Evolutionary conservation across 108 stramenopile genomes (phyloP), one percentile per base, ranked within the genome.

Genomic region (Craspedostauros australis): DNA sequence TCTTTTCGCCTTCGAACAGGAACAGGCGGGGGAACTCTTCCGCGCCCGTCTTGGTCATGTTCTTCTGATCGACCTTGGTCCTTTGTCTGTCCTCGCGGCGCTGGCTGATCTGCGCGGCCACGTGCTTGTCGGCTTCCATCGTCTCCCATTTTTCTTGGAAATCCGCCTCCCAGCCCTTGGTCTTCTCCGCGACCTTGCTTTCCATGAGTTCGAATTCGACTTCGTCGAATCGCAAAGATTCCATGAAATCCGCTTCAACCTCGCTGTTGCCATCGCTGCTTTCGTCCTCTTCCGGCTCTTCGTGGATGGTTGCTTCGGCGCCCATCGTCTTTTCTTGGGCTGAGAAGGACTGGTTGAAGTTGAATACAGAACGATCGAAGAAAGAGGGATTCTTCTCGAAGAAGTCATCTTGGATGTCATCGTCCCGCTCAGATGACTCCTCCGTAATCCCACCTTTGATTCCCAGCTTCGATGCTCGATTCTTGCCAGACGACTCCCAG

Each of bases 1-100:
- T 64, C 3, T 38, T 46, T 30, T 66, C 65, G 5, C 65, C 65
- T 52, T 66, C 65, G 33, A 66, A 66, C 32, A 66, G 33, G 37
- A 52, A 66, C 19, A 66, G 37, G 11, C 65, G 56, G 5, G 65
- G 65, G 38, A 58, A 40, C 21, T 56, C 39, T 33, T 24, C 34
- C 9, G 36, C 18, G n/a, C 22, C 26, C 54, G 9, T 36, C 45
- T 8, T 58, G 34, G 12, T 49, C n/a, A n/a, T 51, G 50, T 58
- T 66, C 0, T 43, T 31, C 18, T 52, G 41, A 25, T 47, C 22
- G n/a, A 14, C 32, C 9, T 15, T 46, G 7, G 21, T 22, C 22
- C 65, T 49, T 29, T 55, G 26, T 37, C 57, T 39, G 33, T 53
- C 38, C 28, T 38, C 21, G 7, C 56, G 48, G 2, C 56, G 50